These are phyloP conservation scores for Funneliformis caledonium DNA, from an alignment of 371 early-diverging fungal genomes.

Conservation along the genomic window DNA sequence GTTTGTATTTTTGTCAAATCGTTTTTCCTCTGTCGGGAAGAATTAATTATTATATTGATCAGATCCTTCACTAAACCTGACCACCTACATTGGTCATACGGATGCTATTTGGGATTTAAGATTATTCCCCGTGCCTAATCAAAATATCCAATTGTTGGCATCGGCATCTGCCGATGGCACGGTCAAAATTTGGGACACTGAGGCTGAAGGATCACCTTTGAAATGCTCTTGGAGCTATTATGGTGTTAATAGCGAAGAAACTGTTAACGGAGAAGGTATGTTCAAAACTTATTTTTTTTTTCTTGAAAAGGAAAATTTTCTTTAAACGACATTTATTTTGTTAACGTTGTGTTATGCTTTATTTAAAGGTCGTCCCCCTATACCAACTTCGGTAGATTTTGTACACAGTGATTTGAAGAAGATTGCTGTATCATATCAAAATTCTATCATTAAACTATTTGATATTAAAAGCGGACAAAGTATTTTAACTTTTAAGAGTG, in stretches of 20 bases:
- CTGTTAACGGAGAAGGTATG: slow-evolving; percentile 32
- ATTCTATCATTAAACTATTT: slow-evolving; percentile 69
- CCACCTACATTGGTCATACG: slow-evolving; percentile 78
- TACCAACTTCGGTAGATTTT: slow-evolving; percentile 77
- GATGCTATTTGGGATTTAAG: slow-evolving; percentile 88
- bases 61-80: slow-evolving; percentile 62
- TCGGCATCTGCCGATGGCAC: slow-evolving; percentile 85
- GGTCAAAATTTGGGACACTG: slow-evolving; percentile 82
- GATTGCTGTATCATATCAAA: slow-evolving; percentile 70
- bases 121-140: slow-evolving; percentile 58
- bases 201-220: slow-evolving; percentile 52
- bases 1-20: neutral
- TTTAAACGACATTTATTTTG: neutral
- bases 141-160: slow-evolving; percentile 59
- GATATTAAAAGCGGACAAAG: slow-evolving; percentile 80
- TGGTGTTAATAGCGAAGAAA: slow-evolving; percentile 41
- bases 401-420: slow-evolving; percentile 61
- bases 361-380: slow-evolving; percentile 42
- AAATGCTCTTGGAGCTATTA: slow-evolving; percentile 58
- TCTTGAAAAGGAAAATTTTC: neutral
- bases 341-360: neutral
- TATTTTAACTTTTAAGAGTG: slow-evolving; percentile 59
- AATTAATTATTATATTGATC: slow-evolving; percentile 27
- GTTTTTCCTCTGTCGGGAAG: neutral
- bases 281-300: neutral